These are phyloP conservation scores for Neospora caninum DNA, from an alignment of 169 alveolate species.

Conservation along the genomic window DNA sequence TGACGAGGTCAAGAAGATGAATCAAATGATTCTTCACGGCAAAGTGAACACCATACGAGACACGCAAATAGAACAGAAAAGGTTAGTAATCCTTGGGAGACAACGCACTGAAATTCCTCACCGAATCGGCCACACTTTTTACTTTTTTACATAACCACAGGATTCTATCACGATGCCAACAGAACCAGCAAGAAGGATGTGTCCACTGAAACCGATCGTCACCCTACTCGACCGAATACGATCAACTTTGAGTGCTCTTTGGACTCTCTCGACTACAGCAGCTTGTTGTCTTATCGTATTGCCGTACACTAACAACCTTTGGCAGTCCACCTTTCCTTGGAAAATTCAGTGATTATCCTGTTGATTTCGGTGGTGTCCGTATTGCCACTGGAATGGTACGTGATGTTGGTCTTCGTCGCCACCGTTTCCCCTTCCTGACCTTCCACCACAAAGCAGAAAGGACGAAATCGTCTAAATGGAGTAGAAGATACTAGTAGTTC, in stretches of 20 bases:
- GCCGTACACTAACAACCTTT: no score
- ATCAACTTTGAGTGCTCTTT: no score
- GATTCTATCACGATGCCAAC: background rate
- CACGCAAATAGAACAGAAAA: constrained; percentile 78
- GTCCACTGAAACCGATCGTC: background rate
- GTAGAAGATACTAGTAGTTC: no score
- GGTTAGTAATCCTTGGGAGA: constrained; percentile 4
- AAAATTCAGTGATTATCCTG: no score
- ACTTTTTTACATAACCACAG: background rate
- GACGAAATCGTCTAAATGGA: no score
- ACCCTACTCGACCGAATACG: background rate
- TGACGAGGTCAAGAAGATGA: constrained; percentile 86
- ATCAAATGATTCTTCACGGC: constrained; percentile 81
- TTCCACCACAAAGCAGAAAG: no score
- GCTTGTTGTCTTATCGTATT: no score
- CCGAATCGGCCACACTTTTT: background rate
- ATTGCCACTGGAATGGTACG: no score
- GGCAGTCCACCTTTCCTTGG: no score
- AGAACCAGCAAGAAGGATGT: background rate
- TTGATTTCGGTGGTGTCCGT: no score
- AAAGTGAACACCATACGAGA: constrained; percentile 84
- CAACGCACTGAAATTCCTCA: background rate
- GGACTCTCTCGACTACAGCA: no score
- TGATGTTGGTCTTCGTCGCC: background rate
- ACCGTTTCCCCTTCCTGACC: no score